A percentile compares a stretch with the other conserved stretches of the same genome.
phyloP scores from a whole-genome alignment of 2,329 filamentous ascomycete genomes.

The Cadophora sp. region DNA sequence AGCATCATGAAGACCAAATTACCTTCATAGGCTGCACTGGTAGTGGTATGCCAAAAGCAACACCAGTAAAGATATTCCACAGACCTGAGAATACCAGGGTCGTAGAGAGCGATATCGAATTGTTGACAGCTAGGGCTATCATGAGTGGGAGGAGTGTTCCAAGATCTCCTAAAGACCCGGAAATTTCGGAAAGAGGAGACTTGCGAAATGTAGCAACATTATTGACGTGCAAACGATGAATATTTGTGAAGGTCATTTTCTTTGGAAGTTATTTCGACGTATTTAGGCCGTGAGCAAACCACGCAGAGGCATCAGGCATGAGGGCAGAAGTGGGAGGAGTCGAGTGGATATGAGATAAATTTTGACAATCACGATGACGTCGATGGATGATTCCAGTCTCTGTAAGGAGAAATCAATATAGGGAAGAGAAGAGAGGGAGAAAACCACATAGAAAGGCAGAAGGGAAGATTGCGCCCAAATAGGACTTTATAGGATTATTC shows the following conservation, averaged over 20 bases:
- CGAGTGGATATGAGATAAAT: slow-evolving; percentile 1
- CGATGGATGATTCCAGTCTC: neutral
- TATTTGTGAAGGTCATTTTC: slow-evolving; percentile 32
- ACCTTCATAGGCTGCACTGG: slow-evolving; percentile 89
- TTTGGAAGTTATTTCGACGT: neutral
- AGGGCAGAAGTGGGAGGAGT: neutral
- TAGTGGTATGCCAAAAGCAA: slow-evolving; percentile 84
- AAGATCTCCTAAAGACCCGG: slow-evolving; percentile 86
- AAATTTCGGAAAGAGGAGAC: slow-evolving; percentile 76
- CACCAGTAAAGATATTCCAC: slow-evolving; percentile 84
- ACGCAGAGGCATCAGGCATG: no score
- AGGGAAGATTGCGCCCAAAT: slow-evolving; percentile 1
- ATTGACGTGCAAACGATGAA: slow-evolving; percentile 45
- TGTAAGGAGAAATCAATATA: slow-evolving; percentile 6
- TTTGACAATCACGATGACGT: neutral
- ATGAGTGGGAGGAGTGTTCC: slow-evolving; percentile 90
- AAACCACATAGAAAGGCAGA: neutral
- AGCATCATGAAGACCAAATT: slow-evolving; percentile 7
- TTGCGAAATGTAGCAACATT: slow-evolving; percentile 62
- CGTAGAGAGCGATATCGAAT: slow-evolving; percentile 79
- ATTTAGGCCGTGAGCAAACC: neutral
- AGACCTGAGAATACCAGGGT: slow-evolving; percentile 89
- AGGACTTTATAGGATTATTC: neutral
- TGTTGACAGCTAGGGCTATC: slow-evolving; percentile 80
- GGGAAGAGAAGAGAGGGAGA: neutral